Base-by-base conservation (phyloP, 768 basidiomycete species). In the Lentinula lateritia region DNA sequence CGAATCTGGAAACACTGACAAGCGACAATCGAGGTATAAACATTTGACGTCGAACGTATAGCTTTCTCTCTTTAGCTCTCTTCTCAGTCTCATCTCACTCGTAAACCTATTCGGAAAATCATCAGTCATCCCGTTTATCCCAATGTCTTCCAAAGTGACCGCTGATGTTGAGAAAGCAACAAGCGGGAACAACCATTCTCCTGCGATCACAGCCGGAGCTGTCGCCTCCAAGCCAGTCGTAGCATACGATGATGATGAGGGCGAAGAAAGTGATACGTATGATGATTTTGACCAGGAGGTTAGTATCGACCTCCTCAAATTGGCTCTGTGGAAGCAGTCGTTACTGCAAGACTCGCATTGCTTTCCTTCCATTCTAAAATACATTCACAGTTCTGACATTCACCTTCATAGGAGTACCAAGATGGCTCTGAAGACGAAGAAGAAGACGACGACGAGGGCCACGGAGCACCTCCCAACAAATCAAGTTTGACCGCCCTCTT, bases 221-320 rank as follows among this genome's bases (percentile, higher is more conserved):
- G 58, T 35, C 3, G 48, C 32, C 7, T 13, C 18, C 4, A 18
- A 46, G 35, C 58, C 58, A 6, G 58, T 38, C 8, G 15, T 6
- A 10, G 46, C 9, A n/a, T 10, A 48, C 23, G 46, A 48, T 32
- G 58, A 57, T 18, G 55, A 50, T 23, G 58, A 59, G 38, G 58
- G 58, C 16, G 58, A 59, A 46, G 58, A 59, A 39, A 59, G 58
- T 35, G 58, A 59, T 39, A 48, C 43, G 10, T 59, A 59, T 34
- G 58, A 59, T 28, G 58, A 59, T 32, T 59, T 59, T 20, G 58
- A 59, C 43, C 45, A 59, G 15, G 58, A 59, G 58, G 58, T 59
- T n/a, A 59, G 58, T 59, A 4, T 12, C 32, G n/a, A 45, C 6
- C 56, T 43, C 28, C 28, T 28, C 28, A 5, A 13, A 6, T 43